Percentiles rank a stretch among this genome's conserved stretches.
Evolutionary conservation across 768 basidiomycete species (phyloP).

Genomic region (Suillus americanus): DNA sequence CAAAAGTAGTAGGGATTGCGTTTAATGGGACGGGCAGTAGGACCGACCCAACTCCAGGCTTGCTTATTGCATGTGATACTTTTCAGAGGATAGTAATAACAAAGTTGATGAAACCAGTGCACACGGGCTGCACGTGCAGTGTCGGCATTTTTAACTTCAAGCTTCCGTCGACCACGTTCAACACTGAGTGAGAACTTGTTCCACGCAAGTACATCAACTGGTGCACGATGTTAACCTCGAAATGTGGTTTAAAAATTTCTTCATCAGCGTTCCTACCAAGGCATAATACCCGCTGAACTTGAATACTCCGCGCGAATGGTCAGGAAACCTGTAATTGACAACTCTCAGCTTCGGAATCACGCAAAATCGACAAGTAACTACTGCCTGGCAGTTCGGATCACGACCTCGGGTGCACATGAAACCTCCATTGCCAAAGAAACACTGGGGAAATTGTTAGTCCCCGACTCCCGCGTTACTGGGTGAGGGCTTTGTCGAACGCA

Average conservation of each 20-base stretch:
- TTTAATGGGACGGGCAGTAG: background rate
- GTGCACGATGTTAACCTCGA: background rate
- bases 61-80: background rate
- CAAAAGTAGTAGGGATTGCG: background rate
- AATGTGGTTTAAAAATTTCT: background rate
- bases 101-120: background rate
- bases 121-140: background rate
- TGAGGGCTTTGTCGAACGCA: too few relatives aligned
- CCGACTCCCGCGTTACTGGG: too few relatives aligned
- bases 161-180: background rate
- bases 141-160: background rate
- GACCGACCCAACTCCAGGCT: background rate
- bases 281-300: too few relatives aligned
- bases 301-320: background rate
- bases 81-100: background rate
- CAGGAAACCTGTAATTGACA: background rate
- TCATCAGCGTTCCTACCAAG: background rate
- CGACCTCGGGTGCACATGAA: background rate
- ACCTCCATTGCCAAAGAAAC: background rate
- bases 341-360: background rate
- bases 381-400: background rate
- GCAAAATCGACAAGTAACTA: background rate
- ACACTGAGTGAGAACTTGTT: background rate
- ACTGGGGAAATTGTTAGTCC: background rate
- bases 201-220: background rate